Conservation (phyloP, 2,329 filamentous ascomycete species). For the Epichloe coenophiala region DNA sequence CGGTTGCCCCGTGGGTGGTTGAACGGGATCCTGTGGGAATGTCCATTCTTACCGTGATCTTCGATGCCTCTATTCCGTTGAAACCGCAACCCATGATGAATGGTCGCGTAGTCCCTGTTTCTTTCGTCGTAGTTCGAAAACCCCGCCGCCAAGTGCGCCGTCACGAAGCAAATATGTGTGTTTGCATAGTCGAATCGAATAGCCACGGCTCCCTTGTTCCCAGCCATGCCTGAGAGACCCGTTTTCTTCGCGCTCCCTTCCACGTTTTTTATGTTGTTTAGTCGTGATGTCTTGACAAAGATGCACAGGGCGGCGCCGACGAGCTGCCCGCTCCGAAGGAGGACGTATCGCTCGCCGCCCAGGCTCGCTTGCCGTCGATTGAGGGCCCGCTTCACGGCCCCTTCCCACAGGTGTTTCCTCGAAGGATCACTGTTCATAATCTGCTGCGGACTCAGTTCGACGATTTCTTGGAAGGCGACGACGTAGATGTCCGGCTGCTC, state of each 20-base stretch:
- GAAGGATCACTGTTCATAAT: slow-evolving; percentile 97
- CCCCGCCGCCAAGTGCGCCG: slow-evolving; percentile 87
- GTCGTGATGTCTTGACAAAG: slow-evolving; percentile 67
- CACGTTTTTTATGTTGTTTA: slow-evolving; percentile 85
- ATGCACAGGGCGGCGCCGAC: slow-evolving; percentile 88
- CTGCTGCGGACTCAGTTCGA: slow-evolving; percentile 93
- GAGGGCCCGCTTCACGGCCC: slow-evolving; percentile 61
- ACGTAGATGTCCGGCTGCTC: slow-evolving; percentile 73
- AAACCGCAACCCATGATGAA: slow-evolving; percentile 75
- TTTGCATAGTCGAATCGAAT: slow-evolving; percentile 92
- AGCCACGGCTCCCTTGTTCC: slow-evolving; percentile 94
- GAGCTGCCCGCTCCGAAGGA: slow-evolving; percentile 82
- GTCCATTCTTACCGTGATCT: slow-evolving; percentile 52
- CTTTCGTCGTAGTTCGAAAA: slow-evolving; percentile 95
- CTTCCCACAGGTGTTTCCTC: slow-evolving; percentile 75
- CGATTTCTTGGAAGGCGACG: slow-evolving; percentile 93
- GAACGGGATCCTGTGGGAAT: no score
- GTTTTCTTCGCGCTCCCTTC: slow-evolving; percentile 90
- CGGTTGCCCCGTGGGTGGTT: not conserved
- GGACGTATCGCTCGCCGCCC: slow-evolving; percentile 68
- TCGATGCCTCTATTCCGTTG: slow-evolving; percentile 84
- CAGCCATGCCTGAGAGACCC: slow-evolving; percentile 91
- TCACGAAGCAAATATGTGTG: slow-evolving; percentile 88
- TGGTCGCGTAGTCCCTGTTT: slow-evolving; percentile 85
- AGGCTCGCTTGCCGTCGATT: slow-evolving; percentile 55